These are phyloP conservation scores for Jamesozyma hellenica DNA, from an alignment of 805 yeast genomes.

Conservation along the genomic window DNA sequence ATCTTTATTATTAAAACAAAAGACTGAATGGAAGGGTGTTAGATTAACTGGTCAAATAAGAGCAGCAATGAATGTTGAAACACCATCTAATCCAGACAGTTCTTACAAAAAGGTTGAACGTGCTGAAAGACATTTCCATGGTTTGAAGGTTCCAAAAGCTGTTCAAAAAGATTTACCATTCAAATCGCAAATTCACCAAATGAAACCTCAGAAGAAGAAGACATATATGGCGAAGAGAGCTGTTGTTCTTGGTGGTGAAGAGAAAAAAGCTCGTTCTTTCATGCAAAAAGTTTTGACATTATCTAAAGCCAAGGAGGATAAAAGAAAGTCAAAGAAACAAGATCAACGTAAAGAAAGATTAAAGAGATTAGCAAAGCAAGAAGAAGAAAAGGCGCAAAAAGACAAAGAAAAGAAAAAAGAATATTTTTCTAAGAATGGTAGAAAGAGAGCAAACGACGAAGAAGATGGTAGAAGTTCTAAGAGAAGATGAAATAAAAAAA, in stretches of 20 bases:
- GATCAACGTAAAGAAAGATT: constrained; percentile 67
- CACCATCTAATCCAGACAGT: constrained; percentile 49
- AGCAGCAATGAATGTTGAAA: constrained; percentile 55
- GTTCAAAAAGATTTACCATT: constrained; percentile 76
- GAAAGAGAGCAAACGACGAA: constrained; percentile 40
- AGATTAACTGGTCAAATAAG: constrained; percentile 89
- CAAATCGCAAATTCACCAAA: constrained; percentile 78
- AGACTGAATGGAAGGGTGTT: constrained; percentile 93
- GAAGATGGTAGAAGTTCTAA: constrained; percentile 25
- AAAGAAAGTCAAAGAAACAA: constrained; percentile 60
- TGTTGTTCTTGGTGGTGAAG: constrained; percentile 84
- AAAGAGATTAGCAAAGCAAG: constrained; percentile 66
- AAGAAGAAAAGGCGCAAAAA: constrained; percentile 59
- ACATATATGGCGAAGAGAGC: constrained; percentile 87
- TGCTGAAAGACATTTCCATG: constrained; percentile 72
- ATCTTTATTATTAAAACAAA: constrained; percentile 66
- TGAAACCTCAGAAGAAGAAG: constrained; percentile 78
- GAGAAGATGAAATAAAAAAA: constrained; percentile 19
- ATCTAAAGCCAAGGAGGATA: constrained; percentile 74
- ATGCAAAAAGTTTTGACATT: constrained; percentile 80
- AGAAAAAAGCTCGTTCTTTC: constrained; percentile 83
- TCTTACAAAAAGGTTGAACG: constrained; percentile 69
- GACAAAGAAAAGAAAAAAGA: constrained; percentile 83
- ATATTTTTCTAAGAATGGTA: constrained; percentile 62
- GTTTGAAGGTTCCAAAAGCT: constrained; percentile 75